Evolutionary conservation across 2,329 filamentous ascomycete genomes (phyloP).

Genomic region (Fusarium stilboides): DNA sequence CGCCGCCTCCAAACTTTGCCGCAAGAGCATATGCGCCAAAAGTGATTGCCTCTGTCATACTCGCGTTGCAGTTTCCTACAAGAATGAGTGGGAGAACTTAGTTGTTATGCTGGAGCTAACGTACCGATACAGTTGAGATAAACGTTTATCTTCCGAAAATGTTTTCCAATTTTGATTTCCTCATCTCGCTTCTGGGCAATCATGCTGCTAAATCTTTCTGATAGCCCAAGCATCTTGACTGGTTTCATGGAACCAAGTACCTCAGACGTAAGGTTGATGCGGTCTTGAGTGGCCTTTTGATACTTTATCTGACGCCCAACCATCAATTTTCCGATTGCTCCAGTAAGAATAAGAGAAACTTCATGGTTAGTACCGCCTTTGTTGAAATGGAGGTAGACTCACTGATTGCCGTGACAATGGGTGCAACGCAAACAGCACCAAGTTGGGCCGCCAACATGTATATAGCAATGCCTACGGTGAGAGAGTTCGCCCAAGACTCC

Average conservation of each 20-base stretch:
- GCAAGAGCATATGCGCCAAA: conserved; percentile 53
- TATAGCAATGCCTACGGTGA: conserved; percentile 53
- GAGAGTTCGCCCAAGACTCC: conserved; percentile 52
- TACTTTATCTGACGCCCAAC: conserved; percentile 51
- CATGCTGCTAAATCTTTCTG: conserved; percentile 46
- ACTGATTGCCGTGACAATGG: conserved; percentile 53
- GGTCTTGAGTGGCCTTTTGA: conserved; percentile 53
- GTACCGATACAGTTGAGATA: conserved; percentile 51
- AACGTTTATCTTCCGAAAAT: conserved; percentile 47
- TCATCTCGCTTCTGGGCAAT: conserved; percentile 48
- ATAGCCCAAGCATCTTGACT: conserved; percentile 55
- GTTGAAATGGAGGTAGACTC: conserved; percentile 5
- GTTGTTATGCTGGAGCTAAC: not conserved
- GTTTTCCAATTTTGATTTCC: conserved; percentile 48
- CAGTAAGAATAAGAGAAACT: conserved; percentile 46
- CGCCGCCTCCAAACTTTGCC: conserved; percentile 45
- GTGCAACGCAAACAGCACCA: conserved; percentile 53
- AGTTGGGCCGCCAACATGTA: conserved; percentile 53
- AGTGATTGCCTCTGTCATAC: conserved; percentile 50
- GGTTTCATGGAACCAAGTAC: conserved; percentile 53
- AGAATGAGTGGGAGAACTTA: not conserved
- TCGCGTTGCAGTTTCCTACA: conserved; percentile 48
- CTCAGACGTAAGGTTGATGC: conserved; percentile 54
- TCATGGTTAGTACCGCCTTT: not conserved
- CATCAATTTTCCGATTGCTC: conserved; percentile 47